phyloP scores from a whole-genome alignment of 2,329 filamentous ascomycete genomes.

The Exophiala viscosa region DNA sequence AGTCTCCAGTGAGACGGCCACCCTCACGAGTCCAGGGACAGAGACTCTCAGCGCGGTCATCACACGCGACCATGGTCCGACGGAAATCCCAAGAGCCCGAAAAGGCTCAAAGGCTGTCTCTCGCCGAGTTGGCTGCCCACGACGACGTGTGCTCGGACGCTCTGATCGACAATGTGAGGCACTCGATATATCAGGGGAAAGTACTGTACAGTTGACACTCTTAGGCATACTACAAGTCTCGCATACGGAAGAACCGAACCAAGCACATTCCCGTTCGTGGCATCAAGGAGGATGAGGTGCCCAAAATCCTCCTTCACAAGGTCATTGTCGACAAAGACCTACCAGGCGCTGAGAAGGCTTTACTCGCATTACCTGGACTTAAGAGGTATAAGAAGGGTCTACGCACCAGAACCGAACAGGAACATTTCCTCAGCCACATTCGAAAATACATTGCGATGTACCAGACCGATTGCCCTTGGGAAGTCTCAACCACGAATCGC shows the following conservation, averaged over 20 bases:
- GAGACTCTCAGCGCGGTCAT: not conserved
- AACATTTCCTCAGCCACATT: constrained; percentile 80
- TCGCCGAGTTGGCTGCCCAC: constrained; percentile 84
- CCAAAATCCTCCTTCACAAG: constrained; percentile 57
- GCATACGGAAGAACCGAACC: constrained; percentile 86
- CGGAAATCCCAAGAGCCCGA: constrained; percentile 20
- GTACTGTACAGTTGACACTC: constrained; percentile 11
- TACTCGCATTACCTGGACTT: constrained; percentile 70
- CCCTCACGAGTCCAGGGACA: no score
- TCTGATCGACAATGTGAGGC: constrained; percentile 85
- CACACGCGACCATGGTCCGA: constrained; percentile 25
- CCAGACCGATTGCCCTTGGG: constrained; percentile 87
- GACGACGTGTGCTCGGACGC: constrained; percentile 95
- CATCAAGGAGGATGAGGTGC: constrained; percentile 63
- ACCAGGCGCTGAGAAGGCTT: constrained; percentile 63
- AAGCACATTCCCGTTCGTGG: constrained; percentile 82
- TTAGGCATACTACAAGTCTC: constrained; percentile 94
- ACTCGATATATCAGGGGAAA: constrained; percentile 14
- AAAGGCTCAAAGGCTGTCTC: constrained; percentile 66
- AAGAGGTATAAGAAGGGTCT: constrained; percentile 66
- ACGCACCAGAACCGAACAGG: constrained; percentile 71
- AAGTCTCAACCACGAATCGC: constrained; percentile 88
- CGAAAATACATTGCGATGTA: constrained; percentile 92
- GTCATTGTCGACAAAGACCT: constrained; percentile 73
- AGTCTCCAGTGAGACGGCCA: not conserved